Base-by-base conservation (phyloP, 2,329 filamentous ascomycete species). In the Colletotrichum sp. region DNA sequence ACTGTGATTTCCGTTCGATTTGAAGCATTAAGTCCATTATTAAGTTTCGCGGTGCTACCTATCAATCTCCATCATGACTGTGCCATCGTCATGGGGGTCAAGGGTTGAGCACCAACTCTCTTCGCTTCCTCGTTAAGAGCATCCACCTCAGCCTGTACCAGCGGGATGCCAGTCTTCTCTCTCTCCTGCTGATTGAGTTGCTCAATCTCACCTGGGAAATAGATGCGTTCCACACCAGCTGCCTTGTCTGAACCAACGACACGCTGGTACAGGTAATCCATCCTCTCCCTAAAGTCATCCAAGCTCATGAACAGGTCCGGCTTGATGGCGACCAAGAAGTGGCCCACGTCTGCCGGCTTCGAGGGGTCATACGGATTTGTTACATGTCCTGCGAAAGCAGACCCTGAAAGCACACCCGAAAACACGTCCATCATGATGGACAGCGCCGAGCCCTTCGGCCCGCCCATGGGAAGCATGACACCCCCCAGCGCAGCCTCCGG, bases 381-480 rank as follows among this genome's bases (percentile, higher is more conserved):
- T 21, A 97, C 95, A 80, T 94, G 88, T 0, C 94, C 94, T 0
- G 94, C 95, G 83, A 95, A 97, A 0, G 94, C 94, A 36, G 92
- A 93, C 0, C 94, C 95, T 0, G 94, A 95, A 0, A 97, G 80
- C 0, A 94, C 93, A 0, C 94, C 95, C 0, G 94, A 96, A 81
- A 97, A 96, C 3, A 98, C 93, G 81, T 97, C 94, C 95, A 97
- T 97, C 94, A 96, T 96, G 71, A 97, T 91, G 1, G 94, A 87
- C 55, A 97, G 83, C 0, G 90, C 95, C 3, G 93, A 94, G 0
- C 95, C 95, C 83, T 97, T 97, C 0, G 95, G 94, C 0, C 95
- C 95, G 4, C 94, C 94, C 93, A 97, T 96, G 0, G 95, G 94
- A 24, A 96, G 85, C 95, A 97, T 96, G 5, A 96, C 94, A 2